These are phyloP conservation scores for Pseudozyma pruni DNA, from an alignment of 1,284 basidiomycete species.

Conservation along the genomic window DNA sequence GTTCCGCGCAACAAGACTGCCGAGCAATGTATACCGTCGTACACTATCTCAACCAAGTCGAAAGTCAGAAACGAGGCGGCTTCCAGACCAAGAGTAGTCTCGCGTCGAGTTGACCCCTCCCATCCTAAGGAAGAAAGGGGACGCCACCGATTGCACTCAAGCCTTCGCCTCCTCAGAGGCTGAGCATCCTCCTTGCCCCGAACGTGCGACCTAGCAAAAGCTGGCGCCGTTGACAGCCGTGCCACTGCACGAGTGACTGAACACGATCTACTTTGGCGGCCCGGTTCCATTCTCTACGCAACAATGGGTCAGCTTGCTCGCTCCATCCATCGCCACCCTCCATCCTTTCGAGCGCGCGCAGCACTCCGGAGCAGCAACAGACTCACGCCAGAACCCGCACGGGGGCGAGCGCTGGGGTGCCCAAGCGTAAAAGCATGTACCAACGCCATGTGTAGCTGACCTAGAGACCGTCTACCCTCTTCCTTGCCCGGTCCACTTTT, in stretches of 20 bases:
- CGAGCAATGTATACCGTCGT: too few species aligned
- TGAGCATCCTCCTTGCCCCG: constrained; percentile 56
- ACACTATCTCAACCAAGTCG: not conserved
- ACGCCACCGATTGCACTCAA: constrained; percentile 67
- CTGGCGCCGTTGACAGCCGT: constrained; percentile 34
- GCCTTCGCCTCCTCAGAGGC: constrained; percentile 41
- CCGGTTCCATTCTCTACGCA: constrained; percentile 54
- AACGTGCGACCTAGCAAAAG: constrained; percentile 42
- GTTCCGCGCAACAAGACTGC: too few species aligned
- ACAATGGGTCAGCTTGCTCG: constrained; percentile 14
- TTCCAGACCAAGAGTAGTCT: constrained; percentile 65
- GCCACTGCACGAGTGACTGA: constrained; percentile 6
- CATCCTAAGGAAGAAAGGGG: constrained; percentile 19
- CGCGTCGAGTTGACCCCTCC: constrained; percentile 63
- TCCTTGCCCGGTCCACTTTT: constrained; percentile 46
- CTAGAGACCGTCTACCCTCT: constrained; percentile 46
- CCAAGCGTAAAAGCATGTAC: constrained; percentile 23
- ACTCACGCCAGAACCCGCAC: constrained; percentile 15
- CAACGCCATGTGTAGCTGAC: constrained; percentile 11
- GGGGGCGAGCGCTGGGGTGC: constrained; percentile 24
- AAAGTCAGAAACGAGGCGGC: constrained; percentile 10
- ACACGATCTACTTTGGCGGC: constrained; percentile 49
- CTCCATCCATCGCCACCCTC: constrained; percentile 3
- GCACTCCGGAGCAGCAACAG: constrained; percentile 3
- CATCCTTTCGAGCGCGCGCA: constrained; percentile 6